Evolutionary conservation across 257 asterid species (phyloP), one percentile per base, ranked within the genome.

Genomic region (Mitragyna speciosa): DNA sequence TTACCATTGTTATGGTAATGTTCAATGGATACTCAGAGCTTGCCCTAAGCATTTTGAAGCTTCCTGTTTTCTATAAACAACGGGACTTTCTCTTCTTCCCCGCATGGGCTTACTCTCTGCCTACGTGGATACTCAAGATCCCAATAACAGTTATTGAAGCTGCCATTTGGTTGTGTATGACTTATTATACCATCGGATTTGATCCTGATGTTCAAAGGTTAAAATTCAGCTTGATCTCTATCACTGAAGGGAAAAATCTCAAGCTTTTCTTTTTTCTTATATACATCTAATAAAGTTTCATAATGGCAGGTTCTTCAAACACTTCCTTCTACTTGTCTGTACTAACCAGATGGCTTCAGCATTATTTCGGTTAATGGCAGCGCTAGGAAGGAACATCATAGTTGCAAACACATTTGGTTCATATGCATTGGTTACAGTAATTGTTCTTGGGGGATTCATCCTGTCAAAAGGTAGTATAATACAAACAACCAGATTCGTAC

Each of bases 321-420:
- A 89, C 81, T 90, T 89, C 80, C 73, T 95, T 84, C 61, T 93
- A 31, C 93, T 89, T 87, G 84, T 93, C 85, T 83, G 89, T 66
- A 80, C 89, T 87, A 92, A 93, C 88, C 99, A 95, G 85, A 95
- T 95, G 99, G 89, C 99, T 41, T 89, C 92, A 68, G 94, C 92
- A 74, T 91, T 95, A 79, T 95, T 93, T 68, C 97, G 99, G 1
- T 89, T 93, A 82, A 87, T 95, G 90, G 99, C 94, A 45, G 88
- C 94, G 54, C 76, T 92, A 67, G 99, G 99, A 73, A 84, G 99
- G 83, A 92, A 85, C 75, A 89, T 92, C 96, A 91, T 95, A 54
- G 96, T 95, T 77, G 96, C 98, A 58, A 93, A 93, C 84, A 93
- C 98, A 30, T 88, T 90, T 85, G 99, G 98, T 82, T 89, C 98